Percentiles rank a stretch among this genome's conserved stretches.
phyloP scores from a whole-genome alignment of 1,284 basidiomycete genomes.

The Dichomitus squalens region DNA sequence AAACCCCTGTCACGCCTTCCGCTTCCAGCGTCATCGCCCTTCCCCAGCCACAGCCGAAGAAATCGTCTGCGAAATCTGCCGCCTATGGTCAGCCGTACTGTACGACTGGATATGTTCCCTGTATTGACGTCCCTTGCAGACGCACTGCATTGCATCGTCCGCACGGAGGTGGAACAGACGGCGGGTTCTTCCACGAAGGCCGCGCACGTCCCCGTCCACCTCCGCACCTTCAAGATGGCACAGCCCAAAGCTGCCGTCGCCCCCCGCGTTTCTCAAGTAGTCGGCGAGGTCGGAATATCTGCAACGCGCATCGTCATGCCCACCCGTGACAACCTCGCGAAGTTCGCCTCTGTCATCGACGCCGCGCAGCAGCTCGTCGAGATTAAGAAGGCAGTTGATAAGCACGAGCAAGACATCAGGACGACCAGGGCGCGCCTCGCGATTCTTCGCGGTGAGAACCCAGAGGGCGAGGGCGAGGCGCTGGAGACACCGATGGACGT shows the following conservation, averaged over 20 bases:
- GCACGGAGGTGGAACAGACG: constrained; percentile 58
- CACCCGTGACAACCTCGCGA: constrained; percentile 75
- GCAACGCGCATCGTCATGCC: constrained; percentile 87
- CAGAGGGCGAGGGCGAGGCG: constrained; percentile 37
- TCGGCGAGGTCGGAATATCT: constrained; percentile 78
- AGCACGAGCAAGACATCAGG: constrained; percentile 81
- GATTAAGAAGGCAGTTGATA: constrained; percentile 86
- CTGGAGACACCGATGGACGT: constrained; percentile 34
- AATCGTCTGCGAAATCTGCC: constrained; percentile 52
- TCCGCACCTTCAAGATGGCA: constrained; percentile 85
- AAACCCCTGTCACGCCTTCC: constrained; percentile 57
- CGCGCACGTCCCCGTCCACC: constrained; percentile 74
- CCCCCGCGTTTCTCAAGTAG: constrained; percentile 71
- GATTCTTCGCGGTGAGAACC: constrained; percentile 44
- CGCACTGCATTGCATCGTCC: constrained; percentile 73
- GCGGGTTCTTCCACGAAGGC: constrained; percentile 66
- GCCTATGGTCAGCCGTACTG: constrained; percentile 48
- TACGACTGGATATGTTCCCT: background rate
- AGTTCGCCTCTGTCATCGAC: constrained; percentile 73
- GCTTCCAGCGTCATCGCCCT: constrained; percentile 42
- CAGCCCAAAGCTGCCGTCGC: constrained; percentile 74
- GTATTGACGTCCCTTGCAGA: constrained; percentile 48
- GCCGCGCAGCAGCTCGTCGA: constrained; percentile 78
- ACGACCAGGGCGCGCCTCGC: constrained; percentile 70
- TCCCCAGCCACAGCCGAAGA: constrained; percentile 48